Conservation (phyloP, 1,139 yeast species). For the Candida neerlandica region DNA sequence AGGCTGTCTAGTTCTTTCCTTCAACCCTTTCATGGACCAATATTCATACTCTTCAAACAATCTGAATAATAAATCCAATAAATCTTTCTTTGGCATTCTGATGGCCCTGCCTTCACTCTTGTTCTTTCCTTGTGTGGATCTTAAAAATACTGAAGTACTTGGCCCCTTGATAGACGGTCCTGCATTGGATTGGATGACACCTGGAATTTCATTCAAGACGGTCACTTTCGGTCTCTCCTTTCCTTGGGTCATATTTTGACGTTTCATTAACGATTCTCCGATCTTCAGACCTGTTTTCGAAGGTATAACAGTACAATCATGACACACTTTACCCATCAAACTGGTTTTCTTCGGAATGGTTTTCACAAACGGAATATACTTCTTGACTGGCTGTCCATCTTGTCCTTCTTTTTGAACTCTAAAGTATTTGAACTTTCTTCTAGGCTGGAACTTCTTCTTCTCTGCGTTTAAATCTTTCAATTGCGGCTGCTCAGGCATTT, state of each 20-base stretch:
- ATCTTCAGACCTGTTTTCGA: conserved; percentile 73
- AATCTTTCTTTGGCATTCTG: conserved; percentile 90
- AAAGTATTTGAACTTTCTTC: conserved; percentile 28
- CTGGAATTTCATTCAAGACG: conserved; percentile 79
- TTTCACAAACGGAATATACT: conserved; percentile 70
- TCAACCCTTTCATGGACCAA: conserved; percentile 93
- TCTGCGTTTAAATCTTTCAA: conserved; percentile 34
- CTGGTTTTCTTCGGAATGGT: conserved; percentile 87
- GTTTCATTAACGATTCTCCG: conserved; percentile 42
- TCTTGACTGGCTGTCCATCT: conserved; percentile 31
- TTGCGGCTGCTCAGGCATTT: conserved; percentile 52
- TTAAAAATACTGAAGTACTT: conserved; percentile 63
- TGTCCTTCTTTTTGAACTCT: conserved; percentile 29
- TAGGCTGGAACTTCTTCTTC: conserved; percentile 28
- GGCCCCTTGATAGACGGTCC: conserved; percentile 79
- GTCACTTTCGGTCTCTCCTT: conserved; percentile 72
- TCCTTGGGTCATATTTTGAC: conserved; percentile 52
- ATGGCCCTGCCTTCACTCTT: conserved; percentile 84
- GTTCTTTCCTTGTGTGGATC: conserved; percentile 33
- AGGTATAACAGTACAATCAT: conserved; percentile 90
- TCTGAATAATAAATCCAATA: conserved; percentile 83
- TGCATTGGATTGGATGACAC: conserved; percentile 81
- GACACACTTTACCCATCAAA: conserved; percentile 83
- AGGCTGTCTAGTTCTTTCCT: conserved; percentile 95
- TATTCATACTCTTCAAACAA: conserved; percentile 94